A percentile compares a stretch with the other conserved stretches of the same genome.
Evolutionary conservation across 106 monocot genomes (phyloP).

Genomic region (Dendrobium huoshanense): DNA sequence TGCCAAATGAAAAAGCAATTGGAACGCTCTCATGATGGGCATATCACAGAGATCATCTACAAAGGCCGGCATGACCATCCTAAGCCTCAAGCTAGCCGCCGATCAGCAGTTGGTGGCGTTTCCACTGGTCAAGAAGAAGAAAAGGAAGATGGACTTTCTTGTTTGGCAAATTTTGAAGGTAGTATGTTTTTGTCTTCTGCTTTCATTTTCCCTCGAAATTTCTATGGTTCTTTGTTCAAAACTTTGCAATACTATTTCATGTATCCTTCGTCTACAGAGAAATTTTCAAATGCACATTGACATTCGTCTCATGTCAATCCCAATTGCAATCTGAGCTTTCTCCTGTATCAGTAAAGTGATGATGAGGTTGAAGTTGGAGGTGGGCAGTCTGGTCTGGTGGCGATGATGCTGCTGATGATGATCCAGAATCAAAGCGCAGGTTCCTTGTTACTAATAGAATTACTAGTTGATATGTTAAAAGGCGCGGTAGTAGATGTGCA

Average conservation of each 20-base stretch:
- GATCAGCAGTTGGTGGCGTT: slow-evolving; percentile 48
- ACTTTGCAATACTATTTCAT: slow-evolving; percentile 1
- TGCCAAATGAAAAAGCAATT: slow-evolving; percentile 93
- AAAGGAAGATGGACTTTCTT: slow-evolving; percentile 31
- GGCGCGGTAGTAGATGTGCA: background rate
- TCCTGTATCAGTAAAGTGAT: slow-evolving; percentile 50
- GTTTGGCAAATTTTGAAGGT: slow-evolving; percentile 35
- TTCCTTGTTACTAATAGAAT: slow-evolving; percentile 16
- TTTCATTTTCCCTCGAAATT: background rate
- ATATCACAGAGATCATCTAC: slow-evolving; percentile 80
- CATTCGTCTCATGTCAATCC: slow-evolving; percentile 22
- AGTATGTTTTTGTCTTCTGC: background rate
- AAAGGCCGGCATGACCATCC: slow-evolving; percentile 89
- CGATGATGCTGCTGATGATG: slow-evolving; percentile 61
- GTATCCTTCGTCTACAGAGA: slow-evolving; percentile 35
- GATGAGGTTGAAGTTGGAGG: slow-evolving; percentile 54
- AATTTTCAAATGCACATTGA: slow-evolving; percentile 26
- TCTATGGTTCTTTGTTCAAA: background rate
- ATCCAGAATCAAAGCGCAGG: slow-evolving; percentile 91
- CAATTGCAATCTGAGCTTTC: slow-evolving; percentile 40
- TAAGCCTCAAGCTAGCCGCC: slow-evolving; percentile 72
- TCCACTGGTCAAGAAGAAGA: slow-evolving; percentile 48
- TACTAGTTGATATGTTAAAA: slow-evolving; percentile 1
- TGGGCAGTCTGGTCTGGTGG: slow-evolving; percentile 27
- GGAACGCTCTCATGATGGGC: slow-evolving; percentile 88